These are phyloP conservation scores for Santalum album DNA, from an alignment of 164 flowering plant genomes.

Conservation along the genomic window DNA sequence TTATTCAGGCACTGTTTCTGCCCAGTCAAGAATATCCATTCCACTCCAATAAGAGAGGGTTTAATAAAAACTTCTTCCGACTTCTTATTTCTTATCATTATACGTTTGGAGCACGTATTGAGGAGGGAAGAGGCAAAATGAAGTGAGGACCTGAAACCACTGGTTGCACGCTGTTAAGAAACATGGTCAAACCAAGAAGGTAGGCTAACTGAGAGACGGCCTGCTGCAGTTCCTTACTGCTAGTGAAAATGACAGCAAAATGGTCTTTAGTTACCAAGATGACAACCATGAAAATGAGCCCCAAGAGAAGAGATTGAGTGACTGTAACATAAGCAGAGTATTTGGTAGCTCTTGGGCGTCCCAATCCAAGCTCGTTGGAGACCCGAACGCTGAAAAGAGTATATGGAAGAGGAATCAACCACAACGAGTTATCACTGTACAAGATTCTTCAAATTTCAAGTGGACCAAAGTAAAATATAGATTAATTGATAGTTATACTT, in stretches of 20 bases:
- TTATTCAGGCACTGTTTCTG: too few species aligned
- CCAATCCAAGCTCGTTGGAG: constrained; percentile 57
- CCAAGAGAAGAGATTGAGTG: constrained; percentile 40
- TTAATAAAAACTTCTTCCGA: too few species aligned
- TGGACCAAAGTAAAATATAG: too few species aligned
- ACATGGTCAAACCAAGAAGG: constrained; percentile 50
- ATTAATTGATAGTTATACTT: too few species aligned
- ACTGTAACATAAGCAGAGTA: constrained; percentile 38
- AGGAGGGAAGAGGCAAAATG: neutral
- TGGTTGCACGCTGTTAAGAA: constrained; percentile 55
- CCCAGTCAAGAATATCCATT: too few species aligned
- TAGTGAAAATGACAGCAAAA: constrained; percentile 39
- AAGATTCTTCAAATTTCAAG: too few species aligned
- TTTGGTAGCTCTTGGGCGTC: constrained; percentile 46
- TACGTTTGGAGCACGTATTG: too few species aligned
- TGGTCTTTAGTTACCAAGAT: constrained; percentile 27
- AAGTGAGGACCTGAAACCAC: constrained; percentile 41
- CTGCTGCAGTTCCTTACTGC: constrained; percentile 25
- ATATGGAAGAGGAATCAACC: too few species aligned
- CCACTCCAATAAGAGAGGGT: too few species aligned
- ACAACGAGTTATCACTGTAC: too few species aligned
- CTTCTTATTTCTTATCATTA: too few species aligned
- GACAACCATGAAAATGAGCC: constrained; percentile 33
- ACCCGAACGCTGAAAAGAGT: constrained; percentile 45
- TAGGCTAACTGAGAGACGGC: constrained; percentile 36